A percentile compares a stretch with the other conserved stretches of the same genome.
Evolutionary conservation across 2,329 filamentous ascomycete species (phyloP).

Genomic region (Coniella lustricola): DNA sequence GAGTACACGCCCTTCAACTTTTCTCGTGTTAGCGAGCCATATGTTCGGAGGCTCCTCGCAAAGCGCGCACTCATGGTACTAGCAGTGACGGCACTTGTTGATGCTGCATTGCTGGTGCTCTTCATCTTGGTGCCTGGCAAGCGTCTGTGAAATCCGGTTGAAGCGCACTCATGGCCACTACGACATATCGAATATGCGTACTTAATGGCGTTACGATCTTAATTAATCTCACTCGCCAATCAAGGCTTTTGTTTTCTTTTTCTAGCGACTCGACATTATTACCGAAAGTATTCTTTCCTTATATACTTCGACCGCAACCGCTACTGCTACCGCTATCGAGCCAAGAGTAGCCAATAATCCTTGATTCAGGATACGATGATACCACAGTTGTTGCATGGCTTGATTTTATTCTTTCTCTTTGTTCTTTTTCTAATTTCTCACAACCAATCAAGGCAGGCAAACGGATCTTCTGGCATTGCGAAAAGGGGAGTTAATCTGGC

Average conservation of each 20-base stretch:
- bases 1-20: constrained; percentile 97
- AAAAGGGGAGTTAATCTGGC: neutral
- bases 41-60: constrained; percentile 76
- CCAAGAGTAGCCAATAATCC: neutral
- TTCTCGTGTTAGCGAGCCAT: constrained; percentile 80
- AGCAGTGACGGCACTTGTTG: constrained; percentile 65
- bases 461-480: neutral
- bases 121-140: constrained; percentile 96
- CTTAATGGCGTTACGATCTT: constrained; percentile 7
- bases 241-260: constrained; percentile 2
- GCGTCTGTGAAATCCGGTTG: constrained; percentile 47
- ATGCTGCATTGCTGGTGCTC: constrained; percentile 75
- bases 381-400: constrained; percentile 1
- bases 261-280: neutral
- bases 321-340: no score
- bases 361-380: constrained; percentile 15
- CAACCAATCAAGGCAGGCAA: neutral
- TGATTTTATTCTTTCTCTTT: no score
- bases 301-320: no score
- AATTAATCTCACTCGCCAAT: neutral
- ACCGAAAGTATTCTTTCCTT: no score
- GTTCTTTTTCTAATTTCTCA: no score
- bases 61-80: constrained; percentile 80
- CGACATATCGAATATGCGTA: constrained; percentile 1
- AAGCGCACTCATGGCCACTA: neutral